phyloP scores from a whole-genome alignment of 768 basidiomycete genomes.

The Amyloporia xantha region DNA sequence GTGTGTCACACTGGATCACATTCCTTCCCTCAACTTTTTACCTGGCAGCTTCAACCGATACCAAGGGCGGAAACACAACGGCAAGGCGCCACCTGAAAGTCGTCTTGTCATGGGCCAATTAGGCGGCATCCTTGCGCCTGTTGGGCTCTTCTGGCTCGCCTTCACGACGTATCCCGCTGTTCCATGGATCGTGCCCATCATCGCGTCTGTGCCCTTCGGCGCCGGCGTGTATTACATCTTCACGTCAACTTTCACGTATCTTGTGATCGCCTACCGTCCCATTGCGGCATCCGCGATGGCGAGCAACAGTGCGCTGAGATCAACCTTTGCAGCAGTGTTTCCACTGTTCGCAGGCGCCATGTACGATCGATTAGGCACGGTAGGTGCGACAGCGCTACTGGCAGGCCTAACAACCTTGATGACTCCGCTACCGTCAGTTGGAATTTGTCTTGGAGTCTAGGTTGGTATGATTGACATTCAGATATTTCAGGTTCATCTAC shows the following conservation, averaged over 20 bases:
- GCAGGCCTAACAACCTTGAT: slow-evolving; percentile 57
- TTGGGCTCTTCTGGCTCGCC: slow-evolving; percentile 47
- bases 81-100: slow-evolving; percentile 56
- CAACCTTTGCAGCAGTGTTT: slow-evolving; percentile 42
- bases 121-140: slow-evolving; percentile 55
- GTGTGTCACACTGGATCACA: not conserved
- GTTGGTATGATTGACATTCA: not conserved
- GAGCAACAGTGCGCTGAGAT: slow-evolving; percentile 51
- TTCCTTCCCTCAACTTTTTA: not conserved
- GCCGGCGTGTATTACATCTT: slow-evolving; percentile 59
- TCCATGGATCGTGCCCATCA: slow-evolving; percentile 42
- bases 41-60: slow-evolving; percentile 24
- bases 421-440: slow-evolving; percentile 54
- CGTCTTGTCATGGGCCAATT: slow-evolving; percentile 60
- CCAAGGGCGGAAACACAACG: slow-evolving; percentile 33
- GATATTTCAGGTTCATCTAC: slow-evolving; percentile 38
- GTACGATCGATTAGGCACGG: slow-evolving; percentile 52
- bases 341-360: slow-evolving; percentile 47
- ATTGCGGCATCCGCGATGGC: slow-evolving; percentile 58
- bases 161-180: slow-evolving; percentile 44
- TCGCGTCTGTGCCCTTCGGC: slow-evolving; percentile 42
- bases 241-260: slow-evolving; percentile 58
- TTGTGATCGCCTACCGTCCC: slow-evolving; percentile 45
- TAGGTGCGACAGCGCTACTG: slow-evolving; percentile 66
- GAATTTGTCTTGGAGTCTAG: too few relatives aligned